A percentile compares a stretch with the other conserved stretches of the same genome.
phyloP scores from a whole-genome alignment of 2,329 filamentous ascomycete genomes.

The Allantophomopsis lycopodina region DNA sequence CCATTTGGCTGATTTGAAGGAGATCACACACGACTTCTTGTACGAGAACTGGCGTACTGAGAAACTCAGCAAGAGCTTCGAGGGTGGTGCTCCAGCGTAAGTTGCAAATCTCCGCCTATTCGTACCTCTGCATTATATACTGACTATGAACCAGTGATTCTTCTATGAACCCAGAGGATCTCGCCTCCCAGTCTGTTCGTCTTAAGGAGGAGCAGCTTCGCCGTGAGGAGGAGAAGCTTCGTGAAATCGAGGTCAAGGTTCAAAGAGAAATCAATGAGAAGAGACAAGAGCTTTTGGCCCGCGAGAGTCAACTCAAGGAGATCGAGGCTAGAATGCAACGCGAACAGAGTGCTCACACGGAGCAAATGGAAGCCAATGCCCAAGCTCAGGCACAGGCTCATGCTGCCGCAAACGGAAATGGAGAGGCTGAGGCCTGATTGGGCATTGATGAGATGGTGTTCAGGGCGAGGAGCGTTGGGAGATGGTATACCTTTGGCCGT shows the following conservation, averaged over 20 bases:
- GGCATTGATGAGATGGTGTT: slow-evolving; percentile 1
- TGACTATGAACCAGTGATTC: slow-evolving; percentile 41
- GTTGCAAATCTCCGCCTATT: slow-evolving; percentile 25
- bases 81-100: slow-evolving; percentile 77
- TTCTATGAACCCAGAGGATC: slow-evolving; percentile 95
- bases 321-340: slow-evolving; percentile 96
- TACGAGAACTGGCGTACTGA: slow-evolving; percentile 99
- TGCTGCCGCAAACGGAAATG: slow-evolving; percentile 5
- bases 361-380: slow-evolving; percentile 17
- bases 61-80: slow-evolving; percentile 99
- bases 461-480: slow-evolving; percentile 2
- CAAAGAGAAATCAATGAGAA: slow-evolving; percentile 99
- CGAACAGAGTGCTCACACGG: slow-evolving; percentile 47
- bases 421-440: slow-evolving; percentile 8
- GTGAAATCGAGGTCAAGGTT: slow-evolving; percentile 98
- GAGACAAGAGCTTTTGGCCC: slow-evolving; percentile 91
- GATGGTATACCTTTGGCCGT: slow-evolving; percentile 1
- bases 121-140: slow-evolving; percentile 18
- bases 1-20: slow-evolving; percentile 95
- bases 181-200: slow-evolving; percentile 92
- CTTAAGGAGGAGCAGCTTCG: slow-evolving; percentile 99
- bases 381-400: too few species aligned
- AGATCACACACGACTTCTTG: slow-evolving; percentile 98
- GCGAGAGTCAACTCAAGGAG: slow-evolving; percentile 96
- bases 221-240: slow-evolving; percentile 98